A percentile compares a stretch with the other conserved stretches of the same genome.
Evolutionary conservation across 2,329 filamentous ascomycete genomes (phyloP).

Genomic region (Fonsecaea multimorphosa): DNA sequence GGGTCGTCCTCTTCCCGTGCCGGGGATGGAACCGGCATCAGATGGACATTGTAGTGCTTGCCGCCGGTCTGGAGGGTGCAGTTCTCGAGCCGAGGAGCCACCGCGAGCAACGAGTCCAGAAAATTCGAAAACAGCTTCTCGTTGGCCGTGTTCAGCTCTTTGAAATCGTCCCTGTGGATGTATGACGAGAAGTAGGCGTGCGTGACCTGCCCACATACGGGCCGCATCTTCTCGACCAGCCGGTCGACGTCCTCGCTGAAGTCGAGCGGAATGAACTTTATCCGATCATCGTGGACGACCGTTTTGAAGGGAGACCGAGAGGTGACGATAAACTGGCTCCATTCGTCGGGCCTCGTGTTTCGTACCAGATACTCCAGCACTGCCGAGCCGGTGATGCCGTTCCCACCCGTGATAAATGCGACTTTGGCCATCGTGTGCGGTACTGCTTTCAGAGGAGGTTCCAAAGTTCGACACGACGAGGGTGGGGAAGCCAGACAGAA

Average conservation of each 20-base stretch:
- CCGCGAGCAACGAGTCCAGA: conserved; percentile 39
- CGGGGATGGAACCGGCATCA: conserved; percentile 40
- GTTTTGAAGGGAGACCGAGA: background rate
- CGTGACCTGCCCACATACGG: conserved; percentile 39
- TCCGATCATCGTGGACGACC: background rate
- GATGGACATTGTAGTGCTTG: conserved; percentile 43
- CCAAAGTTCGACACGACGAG: no score
- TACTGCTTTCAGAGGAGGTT: no score
- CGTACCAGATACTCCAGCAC: conserved; percentile 1
- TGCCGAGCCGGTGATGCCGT: background rate
- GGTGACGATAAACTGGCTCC: background rate
- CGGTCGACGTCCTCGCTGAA: background rate
- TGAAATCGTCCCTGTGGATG: conserved; percentile 44
- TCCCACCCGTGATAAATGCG: background rate
- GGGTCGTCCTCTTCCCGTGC: conserved; percentile 38
- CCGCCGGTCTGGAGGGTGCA: conserved; percentile 40
- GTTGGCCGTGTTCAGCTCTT: conserved; percentile 39
- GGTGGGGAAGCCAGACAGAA: no score
- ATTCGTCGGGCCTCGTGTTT: background rate
- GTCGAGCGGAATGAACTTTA: background rate
- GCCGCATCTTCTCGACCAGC: background rate
- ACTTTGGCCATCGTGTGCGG: background rate
- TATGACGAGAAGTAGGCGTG: conserved; percentile 47
- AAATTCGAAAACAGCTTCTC: conserved; percentile 45
- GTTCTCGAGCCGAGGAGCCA: conserved; percentile 39